Conservation (phyloP, 2,329 filamentous ascomycete genomes). For the Colletotrichum coccodes region DNA sequence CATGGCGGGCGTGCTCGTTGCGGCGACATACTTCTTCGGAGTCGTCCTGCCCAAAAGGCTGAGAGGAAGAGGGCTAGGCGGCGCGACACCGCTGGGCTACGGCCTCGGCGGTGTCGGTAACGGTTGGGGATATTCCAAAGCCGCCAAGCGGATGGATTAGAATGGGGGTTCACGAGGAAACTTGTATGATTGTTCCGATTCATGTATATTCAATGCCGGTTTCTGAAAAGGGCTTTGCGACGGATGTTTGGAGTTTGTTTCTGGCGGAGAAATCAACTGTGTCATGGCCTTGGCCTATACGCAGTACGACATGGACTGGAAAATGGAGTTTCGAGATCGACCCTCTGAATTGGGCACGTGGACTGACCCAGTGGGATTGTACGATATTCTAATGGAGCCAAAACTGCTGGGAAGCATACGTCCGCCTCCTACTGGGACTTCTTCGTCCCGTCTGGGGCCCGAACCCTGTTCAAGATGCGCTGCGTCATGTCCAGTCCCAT, state of each 20-base stretch:
- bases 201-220: constrained; percentile 9
- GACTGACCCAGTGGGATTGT: constrained; percentile 4
- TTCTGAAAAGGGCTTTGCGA: neutral
- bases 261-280: neutral
- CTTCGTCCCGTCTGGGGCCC: constrained; percentile 43
- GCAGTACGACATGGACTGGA: constrained; percentile 16
- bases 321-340: constrained; percentile 17
- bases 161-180: neutral
- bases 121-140: constrained; percentile 69
- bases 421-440: constrained; percentile 50
- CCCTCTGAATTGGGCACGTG: neutral
- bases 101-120: constrained; percentile 64
- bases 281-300: neutral
- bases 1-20: constrained; percentile 62
- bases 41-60: constrained; percentile 66
- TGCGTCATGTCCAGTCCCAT: constrained; percentile 65
- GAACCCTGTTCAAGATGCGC: constrained; percentile 58
- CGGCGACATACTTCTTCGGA: constrained; percentile 70
- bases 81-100: constrained; percentile 64
- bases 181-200: constrained; percentile 29
- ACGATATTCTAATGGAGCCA: constrained; percentile 26
- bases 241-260: constrained; percentile 8
- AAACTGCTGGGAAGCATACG: constrained; percentile 1
- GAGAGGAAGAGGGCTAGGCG: constrained; percentile 61
- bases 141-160: constrained; percentile 63